phyloP scores from a whole-genome alignment of 495 filamentous ascomycete genomes.

The Extremus antarcticus region DNA sequence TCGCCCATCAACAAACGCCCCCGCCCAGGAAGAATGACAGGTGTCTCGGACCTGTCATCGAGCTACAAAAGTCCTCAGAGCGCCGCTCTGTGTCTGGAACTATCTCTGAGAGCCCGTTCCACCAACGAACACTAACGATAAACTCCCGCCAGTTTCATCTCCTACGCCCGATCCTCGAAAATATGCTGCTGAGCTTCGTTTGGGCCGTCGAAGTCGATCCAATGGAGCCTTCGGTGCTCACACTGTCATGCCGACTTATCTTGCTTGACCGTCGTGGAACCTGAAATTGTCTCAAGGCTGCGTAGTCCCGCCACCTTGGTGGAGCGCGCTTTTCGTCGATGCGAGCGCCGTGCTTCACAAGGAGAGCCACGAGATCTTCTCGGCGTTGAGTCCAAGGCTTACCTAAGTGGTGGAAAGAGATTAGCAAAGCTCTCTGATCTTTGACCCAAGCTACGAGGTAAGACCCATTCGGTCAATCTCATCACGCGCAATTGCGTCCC shows the following conservation, averaged over 20 bases:
- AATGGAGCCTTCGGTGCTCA: conserved; percentile 4
- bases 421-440: too few relatives aligned
- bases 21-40: neutral
- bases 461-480: too few relatives aligned
- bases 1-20: neutral
- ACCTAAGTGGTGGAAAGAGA: too few relatives aligned
- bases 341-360: conserved; percentile 3
- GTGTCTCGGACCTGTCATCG: neutral
- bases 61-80: too few relatives aligned
- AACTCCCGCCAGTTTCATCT: too few relatives aligned
- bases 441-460: too few relatives aligned
- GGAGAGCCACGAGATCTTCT: conserved; percentile 5
- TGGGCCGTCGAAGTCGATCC: neutral
- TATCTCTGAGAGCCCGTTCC: too few relatives aligned
- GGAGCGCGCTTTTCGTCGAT: neutral
- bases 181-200: conserved; percentile 1
- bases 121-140: too few relatives aligned
- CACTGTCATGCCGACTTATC: conserved; percentile 2
- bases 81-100: too few relatives aligned
- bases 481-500: too few relatives aligned
- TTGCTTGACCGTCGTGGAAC: neutral
- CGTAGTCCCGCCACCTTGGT: conserved; percentile 3
- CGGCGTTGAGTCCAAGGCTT: conserved; percentile 4
- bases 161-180: too few relatives aligned
- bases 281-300: conserved; percentile 1